Conservation (phyloP, 2,329 filamentous ascomycete genomes). For the Fusarium sp. region DNA sequence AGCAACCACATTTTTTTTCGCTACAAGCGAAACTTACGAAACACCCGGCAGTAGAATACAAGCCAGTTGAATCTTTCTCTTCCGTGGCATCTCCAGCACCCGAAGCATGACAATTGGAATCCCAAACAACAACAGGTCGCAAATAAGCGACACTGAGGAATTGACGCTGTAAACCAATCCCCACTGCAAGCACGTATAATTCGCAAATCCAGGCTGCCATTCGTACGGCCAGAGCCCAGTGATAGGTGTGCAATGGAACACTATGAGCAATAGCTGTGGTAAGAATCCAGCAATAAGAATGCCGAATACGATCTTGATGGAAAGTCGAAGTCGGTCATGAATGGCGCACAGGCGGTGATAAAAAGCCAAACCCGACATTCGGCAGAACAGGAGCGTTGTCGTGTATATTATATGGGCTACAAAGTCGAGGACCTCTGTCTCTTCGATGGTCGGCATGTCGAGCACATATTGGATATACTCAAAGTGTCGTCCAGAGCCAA, state of each 20-base stretch:
- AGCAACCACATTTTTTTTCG: background rate
- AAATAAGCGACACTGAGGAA: constrained; percentile 62
- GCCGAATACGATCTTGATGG: constrained; percentile 54
- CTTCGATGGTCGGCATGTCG: constrained; percentile 55
- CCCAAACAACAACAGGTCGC: constrained; percentile 64
- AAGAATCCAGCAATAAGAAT: constrained; percentile 59
- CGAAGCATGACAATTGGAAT: constrained; percentile 64
- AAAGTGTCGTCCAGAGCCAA: constrained; percentile 63
- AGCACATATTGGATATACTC: constrained; percentile 63
- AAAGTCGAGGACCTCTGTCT: constrained; percentile 63
- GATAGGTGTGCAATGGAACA: constrained; percentile 65
- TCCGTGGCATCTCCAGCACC: constrained; percentile 58
- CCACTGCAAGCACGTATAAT: constrained; percentile 63
- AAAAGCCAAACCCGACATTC: constrained; percentile 65
- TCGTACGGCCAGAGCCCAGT: constrained; percentile 66
- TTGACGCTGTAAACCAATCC: constrained; percentile 66
- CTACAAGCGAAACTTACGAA: constrained; percentile 53
- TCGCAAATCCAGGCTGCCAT: constrained; percentile 57
- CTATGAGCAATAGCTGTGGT: constrained; percentile 62
- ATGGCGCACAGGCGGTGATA: constrained; percentile 61
- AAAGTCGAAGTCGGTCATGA: constrained; percentile 52
- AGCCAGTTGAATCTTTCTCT: constrained; percentile 61
- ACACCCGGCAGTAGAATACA: constrained; percentile 64
- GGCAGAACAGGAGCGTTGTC: constrained; percentile 62
- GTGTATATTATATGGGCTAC: constrained; percentile 66